phyloP scores from a whole-genome alignment of 2,329 filamentous ascomycete species.

The Microcera coccophila region DNA sequence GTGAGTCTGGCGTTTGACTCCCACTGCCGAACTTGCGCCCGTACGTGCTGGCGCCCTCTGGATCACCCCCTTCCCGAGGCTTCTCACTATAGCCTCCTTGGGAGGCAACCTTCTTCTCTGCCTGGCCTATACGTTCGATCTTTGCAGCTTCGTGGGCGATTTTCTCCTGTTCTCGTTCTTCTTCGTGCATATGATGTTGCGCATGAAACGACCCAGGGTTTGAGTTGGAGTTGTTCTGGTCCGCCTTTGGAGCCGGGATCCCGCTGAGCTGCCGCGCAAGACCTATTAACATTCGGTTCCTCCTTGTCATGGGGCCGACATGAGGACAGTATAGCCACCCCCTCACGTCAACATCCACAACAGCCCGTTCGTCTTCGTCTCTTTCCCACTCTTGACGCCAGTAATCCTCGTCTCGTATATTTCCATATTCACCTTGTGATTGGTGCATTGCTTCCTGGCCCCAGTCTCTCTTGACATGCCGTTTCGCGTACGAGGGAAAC shows the following conservation, averaged over 20 bases:
- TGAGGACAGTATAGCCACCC: slow-evolving; percentile 94
- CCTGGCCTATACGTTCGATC: slow-evolving; percentile 68
- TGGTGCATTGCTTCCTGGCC: slow-evolving; percentile 27
- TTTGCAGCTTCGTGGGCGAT: slow-evolving; percentile 72
- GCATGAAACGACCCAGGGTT: slow-evolving; percentile 18
- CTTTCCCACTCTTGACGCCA: slow-evolving; percentile 76
- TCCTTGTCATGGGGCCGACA: slow-evolving; percentile 76
- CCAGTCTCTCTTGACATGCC: slow-evolving; percentile 55
- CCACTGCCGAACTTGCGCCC: slow-evolving; percentile 28
- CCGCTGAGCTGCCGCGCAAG: slow-evolving; percentile 85
- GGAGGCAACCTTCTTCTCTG: slow-evolving; percentile 66
- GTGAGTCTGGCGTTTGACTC: slow-evolving; percentile 37
- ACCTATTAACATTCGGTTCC: slow-evolving; percentile 81
- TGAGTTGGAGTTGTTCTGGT: slow-evolving; percentile 24
- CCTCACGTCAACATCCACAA: slow-evolving; percentile 90
- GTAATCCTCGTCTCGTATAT: slow-evolving; percentile 63
- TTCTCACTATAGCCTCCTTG: slow-evolving; percentile 71
- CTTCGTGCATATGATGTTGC: slow-evolving; percentile 38
- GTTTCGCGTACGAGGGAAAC: slow-evolving; percentile 89
- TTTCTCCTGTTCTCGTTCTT: slow-evolving; percentile 55
- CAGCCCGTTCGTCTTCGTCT: slow-evolving; percentile 74
- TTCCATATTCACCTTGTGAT: slow-evolving; percentile 32
- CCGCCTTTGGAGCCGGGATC: slow-evolving; percentile 63
- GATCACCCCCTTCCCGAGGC: slow-evolving; percentile 45
- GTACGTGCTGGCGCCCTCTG: slow-evolving; percentile 31